These are phyloP conservation scores for Cokeromyces recurvatus DNA, from an alignment of 371 early-diverging fungal genomes.

Conservation along the genomic window DNA sequence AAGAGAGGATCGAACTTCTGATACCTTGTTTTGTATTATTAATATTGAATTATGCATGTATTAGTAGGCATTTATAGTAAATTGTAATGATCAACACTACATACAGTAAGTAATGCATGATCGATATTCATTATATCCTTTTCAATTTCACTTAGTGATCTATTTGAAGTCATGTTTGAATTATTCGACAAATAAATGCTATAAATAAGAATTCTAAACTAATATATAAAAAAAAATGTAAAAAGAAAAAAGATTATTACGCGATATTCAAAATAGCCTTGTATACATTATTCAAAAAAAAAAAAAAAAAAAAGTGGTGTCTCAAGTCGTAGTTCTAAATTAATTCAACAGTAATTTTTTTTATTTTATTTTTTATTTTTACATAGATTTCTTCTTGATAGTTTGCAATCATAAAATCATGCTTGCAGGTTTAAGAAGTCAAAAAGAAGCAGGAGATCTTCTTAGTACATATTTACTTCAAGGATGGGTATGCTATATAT, in stretches of 20 bases:
- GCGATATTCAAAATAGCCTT: no score
- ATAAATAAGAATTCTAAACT: no score
- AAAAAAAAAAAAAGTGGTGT: no score
- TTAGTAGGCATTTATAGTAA: not conserved
- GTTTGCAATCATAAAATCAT: no score
- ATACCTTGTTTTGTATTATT: slow-evolving; percentile 8
- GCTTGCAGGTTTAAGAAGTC: slow-evolving; percentile 8
- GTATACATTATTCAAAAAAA: no score
- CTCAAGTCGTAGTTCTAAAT: no score
- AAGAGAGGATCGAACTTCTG: slow-evolving; percentile 31
- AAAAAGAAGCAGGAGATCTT: slow-evolving; percentile 19
- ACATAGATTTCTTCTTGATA: no score
- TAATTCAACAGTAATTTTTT: no score
- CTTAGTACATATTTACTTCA: slow-evolving; percentile 38
- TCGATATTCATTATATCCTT: slow-evolving; percentile 18
- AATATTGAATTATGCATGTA: not conserved
- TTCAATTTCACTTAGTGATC: slow-evolving; percentile 12
- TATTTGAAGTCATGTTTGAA: not conserved
- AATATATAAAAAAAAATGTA: no score
- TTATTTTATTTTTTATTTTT: no score
- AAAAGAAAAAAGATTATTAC: no score
- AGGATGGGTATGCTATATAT: slow-evolving; percentile 51
- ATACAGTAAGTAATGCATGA: slow-evolving; percentile 10
- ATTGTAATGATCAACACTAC: not conserved
- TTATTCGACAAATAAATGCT: no score